Percentiles rank a stretch among this genome's conserved stretches.
Conservation (phyloP, 495 filamentous ascomycete species). For the Paragyromitra xinjiangensis region DNA sequence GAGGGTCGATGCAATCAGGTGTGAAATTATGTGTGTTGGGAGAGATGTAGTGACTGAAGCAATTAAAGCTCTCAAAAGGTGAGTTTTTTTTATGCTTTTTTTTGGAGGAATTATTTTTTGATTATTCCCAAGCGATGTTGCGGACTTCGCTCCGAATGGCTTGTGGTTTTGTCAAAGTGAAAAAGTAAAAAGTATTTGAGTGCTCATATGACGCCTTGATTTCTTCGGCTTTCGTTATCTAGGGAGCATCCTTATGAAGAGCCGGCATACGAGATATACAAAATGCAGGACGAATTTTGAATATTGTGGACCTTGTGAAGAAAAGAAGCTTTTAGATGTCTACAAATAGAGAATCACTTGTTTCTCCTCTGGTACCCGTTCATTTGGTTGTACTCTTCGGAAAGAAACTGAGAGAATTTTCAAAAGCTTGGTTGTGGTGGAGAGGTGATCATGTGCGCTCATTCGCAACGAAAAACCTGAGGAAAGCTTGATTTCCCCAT, state of each 20-base stretch:
- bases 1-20: slow-evolving; percentile 63
- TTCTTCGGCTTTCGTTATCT: slow-evolving; percentile 5
- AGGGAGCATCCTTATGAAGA: slow-evolving; percentile 84
- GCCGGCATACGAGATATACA: slow-evolving; percentile 76
- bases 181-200: neutral
- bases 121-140: neutral
- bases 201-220: slow-evolving; percentile 6
- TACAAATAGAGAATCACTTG: neutral
- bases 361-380: slow-evolving; percentile 38
- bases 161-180: neutral
- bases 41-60: slow-evolving; percentile 61
- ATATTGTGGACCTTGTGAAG: slow-evolving; percentile 60
- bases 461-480: neutral
- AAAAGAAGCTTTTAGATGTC: neutral
- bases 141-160: slow-evolving; percentile 5
- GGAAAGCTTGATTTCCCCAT: slow-evolving; percentile 28
- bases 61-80: slow-evolving; percentile 71
- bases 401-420: slow-evolving; percentile 5
- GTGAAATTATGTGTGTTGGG: slow-evolving; percentile 66
- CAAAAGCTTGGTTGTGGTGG: slow-evolving; percentile 19
- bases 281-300: slow-evolving; percentile 67
- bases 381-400: slow-evolving; percentile 6
- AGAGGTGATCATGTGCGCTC: neutral
- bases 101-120: slow-evolving; percentile 3
- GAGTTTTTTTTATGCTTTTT: slow-evolving; percentile 53